A percentile compares a stretch with the other conserved stretches of the same genome.
Evolutionary conservation across 78 protist species (phyloP).

Genomic region (Emiliania huxleyi): DNA sequence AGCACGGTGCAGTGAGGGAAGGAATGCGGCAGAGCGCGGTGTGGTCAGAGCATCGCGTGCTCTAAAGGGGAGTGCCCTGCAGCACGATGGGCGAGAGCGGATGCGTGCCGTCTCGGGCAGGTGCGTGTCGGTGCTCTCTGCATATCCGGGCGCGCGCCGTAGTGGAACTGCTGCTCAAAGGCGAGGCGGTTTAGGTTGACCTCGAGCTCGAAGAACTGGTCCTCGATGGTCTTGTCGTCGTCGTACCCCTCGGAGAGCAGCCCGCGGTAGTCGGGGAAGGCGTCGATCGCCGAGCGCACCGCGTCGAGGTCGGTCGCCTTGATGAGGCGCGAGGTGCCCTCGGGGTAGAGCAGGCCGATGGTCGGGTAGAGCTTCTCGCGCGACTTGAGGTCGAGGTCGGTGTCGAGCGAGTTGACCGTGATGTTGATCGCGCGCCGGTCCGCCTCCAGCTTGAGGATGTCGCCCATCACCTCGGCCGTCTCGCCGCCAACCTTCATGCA

Average conservation of each 20-base stretch:
- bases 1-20: no score
- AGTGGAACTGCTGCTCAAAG: slow-evolving; percentile 86
- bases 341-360: slow-evolving; percentile 83
- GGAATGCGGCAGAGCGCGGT: no score
- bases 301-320: slow-evolving; percentile 79
- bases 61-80: no score
- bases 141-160: no score
- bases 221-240: slow-evolving; percentile 84
- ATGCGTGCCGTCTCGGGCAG: no score
- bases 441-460: slow-evolving; percentile 89
- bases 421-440: slow-evolving; percentile 94
- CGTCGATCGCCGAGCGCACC: slow-evolving; percentile 72
- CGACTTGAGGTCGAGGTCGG: slow-evolving; percentile 47
- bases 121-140: no score
- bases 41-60: no score
- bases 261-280: slow-evolving; percentile 69
- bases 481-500: slow-evolving; percentile 80
- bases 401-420: slow-evolving; percentile 90
- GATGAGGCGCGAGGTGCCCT: slow-evolving; percentile 71
- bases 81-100: no score
- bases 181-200: slow-evolving; percentile 73
- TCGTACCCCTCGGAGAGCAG: slow-evolving; percentile 63
- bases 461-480: slow-evolving; percentile 81
- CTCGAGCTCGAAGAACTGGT: slow-evolving; percentile 77
- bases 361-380: slow-evolving; percentile 81